Conservation (phyloP, 106 monocot species). For the Dioscorea zingiberensis region DNA sequence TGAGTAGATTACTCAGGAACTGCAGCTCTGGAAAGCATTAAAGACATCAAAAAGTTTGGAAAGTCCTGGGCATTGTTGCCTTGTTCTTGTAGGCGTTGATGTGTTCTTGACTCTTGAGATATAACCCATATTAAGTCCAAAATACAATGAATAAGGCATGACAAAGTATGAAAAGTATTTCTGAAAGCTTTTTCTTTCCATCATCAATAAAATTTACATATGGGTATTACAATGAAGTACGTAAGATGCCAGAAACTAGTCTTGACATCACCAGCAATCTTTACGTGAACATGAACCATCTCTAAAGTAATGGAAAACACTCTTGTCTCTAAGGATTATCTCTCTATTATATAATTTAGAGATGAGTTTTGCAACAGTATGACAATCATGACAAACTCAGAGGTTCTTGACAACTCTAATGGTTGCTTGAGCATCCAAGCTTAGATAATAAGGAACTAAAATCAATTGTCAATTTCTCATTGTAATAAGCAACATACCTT, state of each 20-base stretch:
- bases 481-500: constrained; percentile 22
- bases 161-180: no score
- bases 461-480: constrained; percentile 19
- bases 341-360: constrained; percentile 16
- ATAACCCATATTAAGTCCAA: no score
- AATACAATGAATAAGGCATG: no score
- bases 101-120: no score
- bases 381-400: constrained; percentile 21
- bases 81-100: no score
- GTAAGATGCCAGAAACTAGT: neutral
- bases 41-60: no score
- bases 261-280: constrained; percentile 13
- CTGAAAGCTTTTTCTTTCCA: no score
- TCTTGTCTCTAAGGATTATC: constrained; percentile 23
- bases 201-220: no score
- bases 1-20: no score
- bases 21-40: no score
- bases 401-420: constrained; percentile 27
- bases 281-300: constrained; percentile 25
- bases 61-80: no score
- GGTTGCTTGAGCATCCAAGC: neutral
- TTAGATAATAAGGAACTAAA: constrained; percentile 21
- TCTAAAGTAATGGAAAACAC: constrained; percentile 25
- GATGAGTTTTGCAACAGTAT: constrained; percentile 16
- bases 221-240: no score